A percentile compares a stretch with the other conserved stretches of the same genome.
Evolutionary conservation across 306 rosid species (phyloP).

Genomic region (Inga oerstediana): DNA sequence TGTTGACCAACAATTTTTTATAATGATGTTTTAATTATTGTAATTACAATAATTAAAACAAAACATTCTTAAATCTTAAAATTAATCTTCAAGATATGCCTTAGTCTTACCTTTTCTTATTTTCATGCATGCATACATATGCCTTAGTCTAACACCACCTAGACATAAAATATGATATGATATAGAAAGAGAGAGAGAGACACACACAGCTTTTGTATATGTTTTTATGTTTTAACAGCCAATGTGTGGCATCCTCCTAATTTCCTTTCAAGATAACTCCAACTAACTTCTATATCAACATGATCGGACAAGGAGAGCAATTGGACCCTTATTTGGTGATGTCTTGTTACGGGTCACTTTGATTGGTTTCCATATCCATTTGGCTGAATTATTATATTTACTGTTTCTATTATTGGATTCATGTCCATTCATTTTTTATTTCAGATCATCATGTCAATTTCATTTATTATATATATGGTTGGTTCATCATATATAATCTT

Average conservation of each 20-base stretch:
- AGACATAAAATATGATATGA: neutral
- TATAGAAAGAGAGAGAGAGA: no score
- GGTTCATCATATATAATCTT: neutral
- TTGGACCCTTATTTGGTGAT: constrained; percentile 15
- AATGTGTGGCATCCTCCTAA: neutral
- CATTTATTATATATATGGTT: neutral
- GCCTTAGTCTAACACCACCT: neutral
- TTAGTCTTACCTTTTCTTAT: neutral
- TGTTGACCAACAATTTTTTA: no score
- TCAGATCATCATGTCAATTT: neutral
- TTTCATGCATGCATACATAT: neutral
- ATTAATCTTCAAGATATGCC: no score
- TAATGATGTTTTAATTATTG: no score
- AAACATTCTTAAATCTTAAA: no score
- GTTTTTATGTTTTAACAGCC: neutral
- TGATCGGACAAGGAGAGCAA: neutral
- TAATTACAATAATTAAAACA: no score
- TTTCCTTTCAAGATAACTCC: neutral
- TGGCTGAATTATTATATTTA: neutral
- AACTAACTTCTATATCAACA: neutral
- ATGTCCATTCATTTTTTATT: neutral
- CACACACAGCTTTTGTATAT: no score
- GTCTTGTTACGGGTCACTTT: neutral
- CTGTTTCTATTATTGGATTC: neutral
- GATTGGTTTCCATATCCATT: neutral